Base-by-base conservation (phyloP, 2,329 filamentous ascomycete species). In the Fonsecaea erecta region DNA sequence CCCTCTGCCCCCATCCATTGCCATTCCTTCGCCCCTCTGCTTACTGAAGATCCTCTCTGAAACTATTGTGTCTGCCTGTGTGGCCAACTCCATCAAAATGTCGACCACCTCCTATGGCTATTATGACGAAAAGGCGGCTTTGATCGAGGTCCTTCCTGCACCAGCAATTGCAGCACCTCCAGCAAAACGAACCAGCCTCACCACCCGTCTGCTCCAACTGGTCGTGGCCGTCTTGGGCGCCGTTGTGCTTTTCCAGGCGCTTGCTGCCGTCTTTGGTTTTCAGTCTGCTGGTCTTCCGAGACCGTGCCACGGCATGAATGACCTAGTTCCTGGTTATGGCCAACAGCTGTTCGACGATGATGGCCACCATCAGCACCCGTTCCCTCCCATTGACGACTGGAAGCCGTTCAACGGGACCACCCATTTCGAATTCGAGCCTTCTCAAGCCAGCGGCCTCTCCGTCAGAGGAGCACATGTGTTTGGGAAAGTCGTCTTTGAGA, bases 351-450 rank as follows among this genome's bases (percentile, higher is more conserved):
- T 54, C 48, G 56, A 52, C 21, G 60, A 64, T 12, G 60, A 92
- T 97, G 51, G 95, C 97, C 56, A 94, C 97, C 56, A 94, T 92
- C 73, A 96, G 93, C 82, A 95, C 98, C 74, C 89, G 93, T 69
- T 84, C 86, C 58, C 90, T 96, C 74, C 65, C 5, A 67, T 67
- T 52, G 62, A 60, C 11, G 37, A 63, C 24, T 68, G 66, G 66
- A 58, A 60, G 28, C 63, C 66, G 3, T 68, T 57, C 26, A 52
- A 66, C 3, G 66, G 66, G 37, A 63, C 56, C 46, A 68, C 66
- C 11, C 63, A 68, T 40, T 68, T 68, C 43, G 66, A 68, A 34
- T 53, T 68, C 63, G 66, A 66, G 16, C 66, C 66, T 11, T 40
- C 52, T 11, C n/a, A 43, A 5, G 66, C 66, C 21, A 60, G 60